These are phyloP conservation scores for Apophysomyces elegans DNA, from an alignment of 371 early-diverging fungal genomes.

Conservation along the genomic window DNA sequence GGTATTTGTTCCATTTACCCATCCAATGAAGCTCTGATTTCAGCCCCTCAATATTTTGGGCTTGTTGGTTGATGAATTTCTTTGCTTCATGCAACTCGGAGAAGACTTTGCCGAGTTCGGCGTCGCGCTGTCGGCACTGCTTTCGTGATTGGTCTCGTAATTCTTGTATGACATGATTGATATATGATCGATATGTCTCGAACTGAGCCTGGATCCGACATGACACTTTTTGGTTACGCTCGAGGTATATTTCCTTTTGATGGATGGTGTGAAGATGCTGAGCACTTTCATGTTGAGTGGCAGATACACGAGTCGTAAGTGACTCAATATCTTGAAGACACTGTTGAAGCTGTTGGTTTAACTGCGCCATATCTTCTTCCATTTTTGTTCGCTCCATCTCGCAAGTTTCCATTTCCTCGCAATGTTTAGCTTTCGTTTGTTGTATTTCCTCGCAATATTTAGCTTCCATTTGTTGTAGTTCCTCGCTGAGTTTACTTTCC, in stretches of 20 bases:
- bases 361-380: slow-evolving; percentile 18
- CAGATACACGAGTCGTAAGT: slow-evolving; percentile 11
- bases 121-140: slow-evolving; percentile 20
- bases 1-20: slow-evolving; percentile 31
- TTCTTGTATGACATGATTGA: slow-evolving; percentile 24
- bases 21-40: slow-evolving; percentile 47
- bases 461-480: slow-evolving; percentile 13
- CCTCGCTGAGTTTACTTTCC: slow-evolving; percentile 14
- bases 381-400: slow-evolving; percentile 3
- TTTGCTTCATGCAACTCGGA: slow-evolving; percentile 42
- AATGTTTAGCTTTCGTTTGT: neutral
- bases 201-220: slow-evolving; percentile 27
- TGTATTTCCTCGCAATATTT: slow-evolving; percentile 10
- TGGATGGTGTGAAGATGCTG: slow-evolving; percentile 14
- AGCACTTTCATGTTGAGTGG: slow-evolving; percentile 16
- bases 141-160: slow-evolving; percentile 23
- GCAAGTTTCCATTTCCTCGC: slow-evolving; percentile 15
- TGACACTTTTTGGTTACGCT: slow-evolving; percentile 9
- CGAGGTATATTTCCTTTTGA: slow-evolving; percentile 10
- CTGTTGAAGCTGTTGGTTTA: slow-evolving; percentile 12
- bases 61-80: slow-evolving; percentile 44
- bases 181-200: slow-evolving; percentile 21
- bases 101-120: slow-evolving; percentile 24
- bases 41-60: slow-evolving; percentile 30
- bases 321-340: slow-evolving; percentile 4